Evolutionary conservation across 148 eudicot genomes (phyloP).

Genomic region (Bassia scoparia): DNA sequence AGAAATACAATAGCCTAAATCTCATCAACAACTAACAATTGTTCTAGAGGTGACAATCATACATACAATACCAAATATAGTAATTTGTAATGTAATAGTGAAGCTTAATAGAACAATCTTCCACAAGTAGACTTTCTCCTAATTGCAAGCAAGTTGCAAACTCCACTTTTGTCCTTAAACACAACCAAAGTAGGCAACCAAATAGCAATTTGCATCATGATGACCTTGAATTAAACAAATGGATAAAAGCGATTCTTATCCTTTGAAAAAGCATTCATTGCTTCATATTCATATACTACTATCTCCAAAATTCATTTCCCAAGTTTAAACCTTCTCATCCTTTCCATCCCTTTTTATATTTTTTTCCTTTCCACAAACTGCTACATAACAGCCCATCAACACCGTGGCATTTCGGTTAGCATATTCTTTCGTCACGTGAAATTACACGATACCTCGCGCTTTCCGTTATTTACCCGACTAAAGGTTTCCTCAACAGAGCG

Average conservation of each 20-base stretch:
- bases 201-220: conserved; percentile 2
- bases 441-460: conserved; percentile 13
- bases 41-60: too few species aligned
- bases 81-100: too few species aligned
- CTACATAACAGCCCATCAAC: conserved; percentile 30
- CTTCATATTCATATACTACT: too few species aligned
- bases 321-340: not conserved
- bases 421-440: conserved; percentile 29
- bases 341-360: not conserved
- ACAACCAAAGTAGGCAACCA: not conserved
- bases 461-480: not conserved
- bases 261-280: not conserved
- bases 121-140: too few species aligned
- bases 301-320: conserved; percentile 17
- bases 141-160: not conserved
- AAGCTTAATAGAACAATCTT: too few species aligned
- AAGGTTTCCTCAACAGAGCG: not conserved
- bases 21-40: too few species aligned
- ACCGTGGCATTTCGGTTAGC: conserved; percentile 48
- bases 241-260: conserved; percentile 19
- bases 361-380: not conserved
- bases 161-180: conserved; percentile 5
- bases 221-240: conserved; percentile 6
- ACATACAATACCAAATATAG: too few species aligned
- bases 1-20: too few species aligned